Percentiles rank a stretch among this genome's conserved stretches.
These are phyloP conservation scores for Dillenia suffruticosa DNA, from an alignment of 164 flowering plant genomes.

Conservation along the genomic window DNA sequence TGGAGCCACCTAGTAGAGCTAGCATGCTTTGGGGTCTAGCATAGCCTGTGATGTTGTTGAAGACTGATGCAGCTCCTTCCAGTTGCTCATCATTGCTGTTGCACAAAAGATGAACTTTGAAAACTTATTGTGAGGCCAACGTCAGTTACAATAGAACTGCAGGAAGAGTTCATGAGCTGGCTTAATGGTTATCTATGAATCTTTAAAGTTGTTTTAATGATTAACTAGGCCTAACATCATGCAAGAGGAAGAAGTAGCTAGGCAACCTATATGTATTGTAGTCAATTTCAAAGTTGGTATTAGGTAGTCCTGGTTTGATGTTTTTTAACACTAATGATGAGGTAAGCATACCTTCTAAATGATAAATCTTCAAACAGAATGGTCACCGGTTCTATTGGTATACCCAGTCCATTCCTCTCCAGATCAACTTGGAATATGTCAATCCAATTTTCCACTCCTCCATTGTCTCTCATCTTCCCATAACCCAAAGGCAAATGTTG, in stretches of 20 bases:
- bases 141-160: too few species aligned
- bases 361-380: conserved; percentile 17
- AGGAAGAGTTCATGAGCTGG: too few species aligned
- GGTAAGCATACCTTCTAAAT: conserved; percentile 15
- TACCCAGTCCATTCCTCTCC: conserved; percentile 12
- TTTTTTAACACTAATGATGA: background rate
- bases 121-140: too few species aligned
- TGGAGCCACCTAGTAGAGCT: conserved; percentile 24
- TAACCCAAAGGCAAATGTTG: conserved; percentile 4
- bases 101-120: conserved; percentile 2
- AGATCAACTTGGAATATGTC: conserved; percentile 15
- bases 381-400: conserved; percentile 22
- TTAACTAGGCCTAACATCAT: too few species aligned
- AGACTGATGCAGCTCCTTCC: conserved; percentile 9
- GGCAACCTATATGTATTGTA: too few species aligned
- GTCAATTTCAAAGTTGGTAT: too few species aligned
- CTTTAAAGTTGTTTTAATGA: too few species aligned
- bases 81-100: conserved; percentile 10
- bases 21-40: conserved; percentile 21
- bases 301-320: too few species aligned
- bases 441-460: conserved; percentile 4
- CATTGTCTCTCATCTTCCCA: background rate
- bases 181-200: too few species aligned
- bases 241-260: too few species aligned
- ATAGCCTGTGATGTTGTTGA: conserved; percentile 20